Evolutionary conservation across 139 green algal genomes (phyloP), one percentile per base, ranked within the genome.

Genomic region (Gonium pectorale): DNA sequence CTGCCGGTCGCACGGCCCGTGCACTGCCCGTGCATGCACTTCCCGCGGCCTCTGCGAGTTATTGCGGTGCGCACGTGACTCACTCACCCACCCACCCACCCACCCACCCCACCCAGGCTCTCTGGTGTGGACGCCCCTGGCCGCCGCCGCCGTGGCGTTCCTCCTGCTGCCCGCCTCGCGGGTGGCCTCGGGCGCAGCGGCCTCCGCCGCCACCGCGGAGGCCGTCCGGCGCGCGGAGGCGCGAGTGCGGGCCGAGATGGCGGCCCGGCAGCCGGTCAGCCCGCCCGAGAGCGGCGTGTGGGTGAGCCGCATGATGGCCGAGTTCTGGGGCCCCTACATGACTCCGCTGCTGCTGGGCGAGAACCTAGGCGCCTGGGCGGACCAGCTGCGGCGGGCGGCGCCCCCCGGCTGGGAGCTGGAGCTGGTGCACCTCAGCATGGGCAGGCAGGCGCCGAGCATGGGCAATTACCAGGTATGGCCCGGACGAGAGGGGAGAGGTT

Each of bases 391-490:
- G 11, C 60, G 49, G 22, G 68, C 73, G 22, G 87, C 90, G 13
- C 90, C 90, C 0, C 56, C 64, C 27, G 90, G 90, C 7, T 91
- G 88, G 90, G 69, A 82, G 31, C 67, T 93, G 67, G 86, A 90
- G 59, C 83, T 93, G 31, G 67, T 64, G 63, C 80, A 91, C 51
- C 68, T 91, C 60, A 87, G 43, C 33, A 52, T 93, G 35, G 90
- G 90, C n/a, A 68, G 26, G 22, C 31, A 91, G 33, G 73, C 64
- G 54, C 86, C 87, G 7, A 13, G 69, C n/a, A 75, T 93, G 81
- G 80, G 31, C 56, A 87, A 87, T 79, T 89, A 83, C 62, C 89
- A 92, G 79, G 85, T 83, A n/a, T n/a, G n/a, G n/a, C n/a, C n/a
- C n/a, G n/a, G n/a, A n/a, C n/a, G n/a, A n/a, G n/a, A n/a, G n/a